Evolutionary conservation across 139 green algal species (phyloP), one percentile per base, ranked within the genome.

Genomic region (Diplosphaera chodatii): DNA sequence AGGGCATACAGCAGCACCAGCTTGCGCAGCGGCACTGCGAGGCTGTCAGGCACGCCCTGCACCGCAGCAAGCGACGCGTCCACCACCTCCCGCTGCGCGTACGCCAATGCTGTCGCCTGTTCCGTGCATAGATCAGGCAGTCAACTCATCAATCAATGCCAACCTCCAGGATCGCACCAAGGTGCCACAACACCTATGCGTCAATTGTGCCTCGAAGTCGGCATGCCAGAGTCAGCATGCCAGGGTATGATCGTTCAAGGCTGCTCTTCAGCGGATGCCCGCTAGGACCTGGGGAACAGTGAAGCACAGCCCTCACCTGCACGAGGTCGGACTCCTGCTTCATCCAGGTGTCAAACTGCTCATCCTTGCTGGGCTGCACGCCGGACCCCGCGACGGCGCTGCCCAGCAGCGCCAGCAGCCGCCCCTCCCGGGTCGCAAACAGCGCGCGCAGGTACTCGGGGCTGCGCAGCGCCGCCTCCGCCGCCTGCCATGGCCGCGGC

Each of bases 341-440:
- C 92, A 97, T 97, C 92, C 91, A 96, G 32, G 83, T 68, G 66
- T 96, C 91, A 73, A 94, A 97, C 31, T 90, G 81, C 68, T 79
- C 74, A 3, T 69, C 74, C 20, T 75, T 75, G 30, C 56, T 63
- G 65, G 31, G 37, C 18, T 40, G 37, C 3, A 4, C 15, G 21
- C 31, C 65, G 33, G 32, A 30, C 69, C 77, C 65, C 32, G 64
- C 32, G 84, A 93, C 91, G 4, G 77, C 73, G 22, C 48, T 48
- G 1, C 67, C 67, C 77, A 97, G 80, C 66, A 77, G 32, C n/a
- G 29, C 74, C 73, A 96, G 74, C 69, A 87, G 70, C 28, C 80
- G 82, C 15, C 77, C 82, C 75, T 96, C 89, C 16, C 87, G 76
- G 13, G 63, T 74, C 34, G 48, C 25, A 18, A 59, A 59, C 48